phyloP scores from a whole-genome alignment of 2,329 filamentous ascomycete genomes.

The Aspergillus persii region DNA sequence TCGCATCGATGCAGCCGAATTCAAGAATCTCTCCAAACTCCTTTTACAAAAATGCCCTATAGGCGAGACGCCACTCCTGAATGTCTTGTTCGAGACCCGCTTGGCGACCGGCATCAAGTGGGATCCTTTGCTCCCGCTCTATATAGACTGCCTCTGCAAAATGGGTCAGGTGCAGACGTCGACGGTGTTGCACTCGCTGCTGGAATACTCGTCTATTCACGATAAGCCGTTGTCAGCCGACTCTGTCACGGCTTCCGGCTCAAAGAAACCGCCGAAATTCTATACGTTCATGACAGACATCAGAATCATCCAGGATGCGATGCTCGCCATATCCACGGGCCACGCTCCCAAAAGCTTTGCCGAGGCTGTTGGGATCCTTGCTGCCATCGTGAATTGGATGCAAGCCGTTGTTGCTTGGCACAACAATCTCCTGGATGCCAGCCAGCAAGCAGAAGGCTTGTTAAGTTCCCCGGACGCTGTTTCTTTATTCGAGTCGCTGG shows the following conservation, averaged over 20 bases:
- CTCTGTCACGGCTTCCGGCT: conserved; percentile 4
- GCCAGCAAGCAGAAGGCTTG: conserved; percentile 29
- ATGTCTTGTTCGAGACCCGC: conserved; percentile 36
- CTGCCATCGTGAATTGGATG: conserved; percentile 40
- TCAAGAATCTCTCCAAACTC: conserved; percentile 36
- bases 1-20: conserved; percentile 38
- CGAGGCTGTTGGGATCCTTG: conserved; percentile 34
- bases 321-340: conserved; percentile 39
- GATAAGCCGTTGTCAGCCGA: conserved; percentile 13
- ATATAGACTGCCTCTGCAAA: conserved; percentile 39
- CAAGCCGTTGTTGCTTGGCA: conserved; percentile 36
- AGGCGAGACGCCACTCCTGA: conserved; percentile 31
- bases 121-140: conserved; percentile 44
- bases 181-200: conserved; percentile 31
- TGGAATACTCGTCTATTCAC: conserved; percentile 37
- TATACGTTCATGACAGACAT: conserved; percentile 44
- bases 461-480: conserved; percentile 37
- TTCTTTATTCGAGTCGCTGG: conserved; percentile 43
- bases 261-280: conserved; percentile 14
- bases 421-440: conserved; percentile 24
- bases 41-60: conserved; percentile 33
- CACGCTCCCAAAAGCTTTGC: conserved; percentile 26
- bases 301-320: conserved; percentile 41
- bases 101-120: conserved; percentile 33
- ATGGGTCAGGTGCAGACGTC: conserved; percentile 33